Conservation (phyloP, 768 basidiomycete genomes). For the Hortiboletus flavorubellus region DNA sequence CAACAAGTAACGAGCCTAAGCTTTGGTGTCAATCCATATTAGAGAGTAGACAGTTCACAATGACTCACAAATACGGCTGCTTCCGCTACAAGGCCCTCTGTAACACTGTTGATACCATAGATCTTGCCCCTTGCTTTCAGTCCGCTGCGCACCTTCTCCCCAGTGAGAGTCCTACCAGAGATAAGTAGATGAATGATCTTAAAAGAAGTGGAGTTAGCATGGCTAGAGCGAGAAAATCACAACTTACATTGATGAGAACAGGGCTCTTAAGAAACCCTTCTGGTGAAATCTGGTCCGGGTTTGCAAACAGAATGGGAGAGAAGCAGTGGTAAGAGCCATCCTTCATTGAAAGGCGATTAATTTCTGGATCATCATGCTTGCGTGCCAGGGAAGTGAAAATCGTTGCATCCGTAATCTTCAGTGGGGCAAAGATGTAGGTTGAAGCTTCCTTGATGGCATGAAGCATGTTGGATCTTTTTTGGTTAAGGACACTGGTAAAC, state of each 20-base stretch:
- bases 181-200: too few relatives aligned
- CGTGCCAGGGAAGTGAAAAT: background rate
- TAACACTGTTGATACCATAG: background rate
- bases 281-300: too few relatives aligned
- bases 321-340: background rate
- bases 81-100: background rate
- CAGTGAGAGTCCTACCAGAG: too few relatives aligned
- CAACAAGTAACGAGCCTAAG: too few relatives aligned
- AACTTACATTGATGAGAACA: too few relatives aligned
- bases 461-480: slow-evolving; percentile 1
- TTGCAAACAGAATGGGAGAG: background rate
- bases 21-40: too few relatives aligned
- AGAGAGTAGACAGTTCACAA: too few relatives aligned
- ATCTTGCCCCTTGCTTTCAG: background rate
- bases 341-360: background rate
- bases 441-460: background rate
- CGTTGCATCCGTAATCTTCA: too few relatives aligned
- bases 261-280: too few relatives aligned
- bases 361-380: background rate
- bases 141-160: background rate
- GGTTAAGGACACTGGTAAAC: background rate
- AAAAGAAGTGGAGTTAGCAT: too few relatives aligned
- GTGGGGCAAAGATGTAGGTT: too few relatives aligned
- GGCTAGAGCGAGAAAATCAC: too few relatives aligned
- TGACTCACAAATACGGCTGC: background rate